Evolutionary conservation across 495 filamentous ascomycete genomes (phyloP), one percentile per base, ranked within the genome.

Genomic region (Astrothelium subdiscretum): DNA sequence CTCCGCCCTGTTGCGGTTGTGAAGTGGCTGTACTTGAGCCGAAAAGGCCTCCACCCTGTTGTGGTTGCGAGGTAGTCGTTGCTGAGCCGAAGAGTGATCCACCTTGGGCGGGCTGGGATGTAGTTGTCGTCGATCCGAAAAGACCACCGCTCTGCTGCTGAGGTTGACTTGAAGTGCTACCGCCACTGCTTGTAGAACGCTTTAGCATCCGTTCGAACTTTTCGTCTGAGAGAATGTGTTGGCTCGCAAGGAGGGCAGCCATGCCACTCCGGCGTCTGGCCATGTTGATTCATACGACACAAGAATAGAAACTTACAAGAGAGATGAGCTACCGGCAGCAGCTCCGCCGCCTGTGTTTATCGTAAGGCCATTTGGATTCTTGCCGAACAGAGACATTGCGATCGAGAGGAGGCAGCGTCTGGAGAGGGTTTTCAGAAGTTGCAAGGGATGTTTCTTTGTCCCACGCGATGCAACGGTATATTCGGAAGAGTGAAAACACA

Each of bases 1-100:
- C 67, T 44, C 72, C 71, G 12, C 48, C 48, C 20, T 26, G 48
- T 15, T 29, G 22, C 11, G 48, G 70, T 64, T 80, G 80, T 42
- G 62, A 63, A n/a, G 22, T 15, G 6, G 48, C n/a, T 29, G 48
- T 54, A 15, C 24, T 54, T 29, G 48, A 29, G 72, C 71, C 59
- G 59, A 70, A 51, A 68, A 72, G 65, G 74, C 74, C 60, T 57
- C n/a, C 60, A 13, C 43, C 48, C 15, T 20, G 32, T 38, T 51
- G 31, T 29, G 59, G 24, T 48, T 61, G 59, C 22, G 59, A 61
- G 32, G 59, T 42, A 52, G 11, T 43, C 6, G 48, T 29, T 29
- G 48, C 29, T 8, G 48, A 54, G 48, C 48, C 48, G 24, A 54
- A 54, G 22, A 54, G 48, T 12, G 48, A 54, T 54, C 48, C 48